These are phyloP conservation scores for Rubroboletus satanas DNA, from an alignment of 768 basidiomycete genomes.

Conservation along the genomic window DNA sequence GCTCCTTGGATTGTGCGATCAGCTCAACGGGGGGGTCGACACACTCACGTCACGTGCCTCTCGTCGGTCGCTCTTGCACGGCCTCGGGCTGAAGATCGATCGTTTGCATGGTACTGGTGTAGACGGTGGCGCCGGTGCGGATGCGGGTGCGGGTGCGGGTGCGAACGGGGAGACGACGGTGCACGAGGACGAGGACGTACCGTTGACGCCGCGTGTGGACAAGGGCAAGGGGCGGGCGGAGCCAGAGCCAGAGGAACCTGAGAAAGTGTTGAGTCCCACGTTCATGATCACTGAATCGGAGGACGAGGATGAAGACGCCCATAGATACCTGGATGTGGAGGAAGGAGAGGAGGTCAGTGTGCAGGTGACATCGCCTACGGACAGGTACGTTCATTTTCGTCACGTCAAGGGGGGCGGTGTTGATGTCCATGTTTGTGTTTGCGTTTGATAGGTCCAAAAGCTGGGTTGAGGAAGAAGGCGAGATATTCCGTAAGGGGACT, in stretches of 20 bases:
- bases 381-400: conserved; percentile 42
- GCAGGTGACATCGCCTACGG: conserved; percentile 33
- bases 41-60: conserved; percentile 38
- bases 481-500: conserved; percentile 90
- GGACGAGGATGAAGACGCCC: conserved; percentile 44
- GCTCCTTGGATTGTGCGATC: conserved; percentile 70
- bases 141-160: neutral
- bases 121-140: conserved; percentile 32
- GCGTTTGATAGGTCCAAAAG: conserved; percentile 51
- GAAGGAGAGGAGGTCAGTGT: conserved; percentile 30
- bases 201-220: conserved; percentile 62
- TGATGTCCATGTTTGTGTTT: neutral
- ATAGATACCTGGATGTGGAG: conserved; percentile 32
- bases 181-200: conserved; percentile 28
- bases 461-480: conserved; percentile 93
- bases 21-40: conserved; percentile 54
- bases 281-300: conserved; percentile 51
- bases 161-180: neutral
- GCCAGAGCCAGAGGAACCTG: conserved; percentile 62
- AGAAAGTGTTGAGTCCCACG: conserved; percentile 72
- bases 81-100: conserved; percentile 43
- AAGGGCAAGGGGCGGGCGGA: conserved; percentile 77
- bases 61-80: conserved; percentile 41
- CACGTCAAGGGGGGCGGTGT: neutral
- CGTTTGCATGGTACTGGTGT: conserved; percentile 23